Conservation (phyloP, 2,329 filamentous ascomycete genomes). For the Verticillium klebahnii region DNA sequence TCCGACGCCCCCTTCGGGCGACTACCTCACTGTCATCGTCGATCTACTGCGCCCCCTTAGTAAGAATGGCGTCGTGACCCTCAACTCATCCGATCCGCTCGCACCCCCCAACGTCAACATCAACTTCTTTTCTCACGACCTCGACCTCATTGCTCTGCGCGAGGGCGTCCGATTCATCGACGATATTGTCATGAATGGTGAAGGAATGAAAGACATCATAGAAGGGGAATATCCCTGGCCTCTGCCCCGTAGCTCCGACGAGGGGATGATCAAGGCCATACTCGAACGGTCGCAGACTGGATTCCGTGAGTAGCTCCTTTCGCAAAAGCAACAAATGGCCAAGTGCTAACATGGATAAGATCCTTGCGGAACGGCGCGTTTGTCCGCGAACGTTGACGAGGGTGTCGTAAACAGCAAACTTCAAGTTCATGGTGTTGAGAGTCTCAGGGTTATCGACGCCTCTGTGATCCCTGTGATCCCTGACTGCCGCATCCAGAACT, state of each 20-base stretch:
- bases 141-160: conserved; percentile 52
- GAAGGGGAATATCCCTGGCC: conserved; percentile 53
- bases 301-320: conserved; percentile 32
- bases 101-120: conserved; percentile 55
- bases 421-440: conserved; percentile 47
- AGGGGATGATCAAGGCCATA: conserved; percentile 50
- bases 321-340: not conserved
- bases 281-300: conserved; percentile 56
- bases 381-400: conserved; percentile 45
- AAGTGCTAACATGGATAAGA: conserved; percentile 19
- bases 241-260: conserved; percentile 52
- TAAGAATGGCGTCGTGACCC: conserved; percentile 46
- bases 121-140: conserved; percentile 53
- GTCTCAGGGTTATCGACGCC: conserved; percentile 51
- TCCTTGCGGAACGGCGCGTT: conserved; percentile 50
- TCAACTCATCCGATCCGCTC: conserved; percentile 52
- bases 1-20: conserved; percentile 34
- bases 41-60: conserved; percentile 37
- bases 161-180: conserved; percentile 53
- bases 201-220: conserved; percentile 51
- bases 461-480: conserved; percentile 51
- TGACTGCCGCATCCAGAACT: conserved; percentile 55
- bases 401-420: conserved; percentile 48
- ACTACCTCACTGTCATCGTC: conserved; percentile 52
- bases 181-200: conserved; percentile 53